phyloP scores from a whole-genome alignment of 768 basidiomycete genomes.

The Psilocybe azurescens region DNA sequence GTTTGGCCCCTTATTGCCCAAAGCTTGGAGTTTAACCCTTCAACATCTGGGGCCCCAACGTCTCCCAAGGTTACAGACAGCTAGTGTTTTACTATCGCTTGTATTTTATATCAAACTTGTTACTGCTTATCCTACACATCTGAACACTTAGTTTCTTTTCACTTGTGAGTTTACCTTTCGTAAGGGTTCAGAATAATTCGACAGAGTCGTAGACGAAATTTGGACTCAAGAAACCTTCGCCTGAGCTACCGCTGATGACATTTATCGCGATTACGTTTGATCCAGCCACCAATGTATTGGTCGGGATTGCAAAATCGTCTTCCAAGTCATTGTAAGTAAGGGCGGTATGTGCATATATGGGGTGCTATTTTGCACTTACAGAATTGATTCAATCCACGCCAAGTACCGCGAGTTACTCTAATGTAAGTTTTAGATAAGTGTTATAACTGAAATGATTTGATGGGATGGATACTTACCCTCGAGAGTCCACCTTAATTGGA shows the following conservation, averaged over 20 bases:
- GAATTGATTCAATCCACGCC: slow-evolving; percentile 51
- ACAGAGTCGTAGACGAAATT: slow-evolving; percentile 51
- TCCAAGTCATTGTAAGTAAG: background rate
- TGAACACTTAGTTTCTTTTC: background rate
- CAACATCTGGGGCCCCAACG: slow-evolving; percentile 20
- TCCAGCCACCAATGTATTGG: slow-evolving; percentile 44
- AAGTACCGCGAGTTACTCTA: slow-evolving; percentile 56
- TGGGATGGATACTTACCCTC: slow-evolving; percentile 37
- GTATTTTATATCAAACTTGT: background rate
- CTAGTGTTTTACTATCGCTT: background rate
- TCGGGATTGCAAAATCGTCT: slow-evolving; percentile 49
- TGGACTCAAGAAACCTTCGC: slow-evolving; percentile 48
- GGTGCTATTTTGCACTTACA: slow-evolving; percentile 33
- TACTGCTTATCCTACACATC: background rate
- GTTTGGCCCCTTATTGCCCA: slow-evolving; percentile 75
- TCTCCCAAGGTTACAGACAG: slow-evolving; percentile 15
- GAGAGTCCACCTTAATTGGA: slow-evolving; percentile 44
- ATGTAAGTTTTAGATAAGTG: background rate
- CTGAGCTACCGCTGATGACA: slow-evolving; percentile 48
- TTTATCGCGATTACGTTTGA: slow-evolving; percentile 49
- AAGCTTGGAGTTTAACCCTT: slow-evolving; percentile 64
- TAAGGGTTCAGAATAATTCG: slow-evolving; percentile 37
- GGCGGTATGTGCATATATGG: background rate
- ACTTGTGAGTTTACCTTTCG: background rate
- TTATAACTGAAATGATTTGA: slow-evolving; percentile 1